Conservation (phyloP, 78 protist species). For the Pigoraptor vietnamica region DNA sequence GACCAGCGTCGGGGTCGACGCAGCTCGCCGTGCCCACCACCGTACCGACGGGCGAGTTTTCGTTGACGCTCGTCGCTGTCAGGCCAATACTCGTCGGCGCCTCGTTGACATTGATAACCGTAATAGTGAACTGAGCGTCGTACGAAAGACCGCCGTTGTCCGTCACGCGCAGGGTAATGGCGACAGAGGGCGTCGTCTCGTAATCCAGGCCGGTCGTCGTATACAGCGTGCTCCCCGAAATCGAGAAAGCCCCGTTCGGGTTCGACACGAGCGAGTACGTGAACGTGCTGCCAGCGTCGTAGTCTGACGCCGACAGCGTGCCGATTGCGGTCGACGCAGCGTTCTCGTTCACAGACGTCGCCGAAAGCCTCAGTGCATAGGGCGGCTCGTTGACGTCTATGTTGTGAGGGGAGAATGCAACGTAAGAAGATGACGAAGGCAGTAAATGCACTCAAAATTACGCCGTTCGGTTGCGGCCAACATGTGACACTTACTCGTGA, state of each 20-base stretch:
- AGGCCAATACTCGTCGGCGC: not conserved
- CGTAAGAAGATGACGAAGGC: too few relatives aligned
- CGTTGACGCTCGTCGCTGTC: not conserved
- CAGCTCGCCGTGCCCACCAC: not conserved
- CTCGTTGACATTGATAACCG: not conserved
- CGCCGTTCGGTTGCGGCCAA: too few relatives aligned
- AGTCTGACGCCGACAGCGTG: not conserved
- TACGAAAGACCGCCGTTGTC: too few relatives aligned
- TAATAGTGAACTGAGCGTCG: not conserved
- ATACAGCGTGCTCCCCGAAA: too few relatives aligned
- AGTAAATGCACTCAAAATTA: too few relatives aligned
- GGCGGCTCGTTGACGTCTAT: not conserved
- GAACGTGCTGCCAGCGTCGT: not conserved
- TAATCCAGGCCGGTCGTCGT: not conserved
- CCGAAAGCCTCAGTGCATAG: not conserved
- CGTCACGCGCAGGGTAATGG: too few relatives aligned
- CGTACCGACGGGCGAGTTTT: not conserved
- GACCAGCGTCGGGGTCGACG: not conserved
- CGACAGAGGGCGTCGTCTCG: not conserved
- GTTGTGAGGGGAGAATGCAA: too few relatives aligned
- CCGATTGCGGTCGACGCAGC: not conserved
- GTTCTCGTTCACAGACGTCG: not conserved
- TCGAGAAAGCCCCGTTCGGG: too few relatives aligned
- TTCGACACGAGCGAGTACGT: too few relatives aligned
- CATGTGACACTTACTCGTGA: not conserved